Conservation (phyloP, 495 filamentous ascomycete genomes). For the Paragyromitra xinjiangensis region DNA sequence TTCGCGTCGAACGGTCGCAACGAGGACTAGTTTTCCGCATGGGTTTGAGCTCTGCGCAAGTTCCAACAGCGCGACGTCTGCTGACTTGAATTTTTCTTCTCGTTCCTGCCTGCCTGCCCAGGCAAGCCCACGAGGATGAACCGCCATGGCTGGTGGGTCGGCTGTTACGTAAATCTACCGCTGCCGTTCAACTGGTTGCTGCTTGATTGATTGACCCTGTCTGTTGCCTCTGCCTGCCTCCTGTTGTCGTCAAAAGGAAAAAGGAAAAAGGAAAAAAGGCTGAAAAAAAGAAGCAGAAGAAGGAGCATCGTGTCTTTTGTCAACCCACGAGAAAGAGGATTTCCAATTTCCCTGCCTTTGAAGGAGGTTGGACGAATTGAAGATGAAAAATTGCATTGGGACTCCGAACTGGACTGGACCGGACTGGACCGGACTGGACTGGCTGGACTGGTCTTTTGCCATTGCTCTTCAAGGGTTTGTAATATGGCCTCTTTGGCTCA, state of each 20-base stretch:
- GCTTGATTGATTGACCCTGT: conserved; percentile 16
- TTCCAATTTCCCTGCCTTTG: conserved; percentile 43
- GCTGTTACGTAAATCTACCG: conserved; percentile 53
- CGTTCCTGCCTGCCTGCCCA: conserved; percentile 49
- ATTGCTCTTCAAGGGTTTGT: conserved; percentile 27
- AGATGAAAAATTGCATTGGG: conserved; percentile 36
- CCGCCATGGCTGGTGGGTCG: conserved; percentile 32
- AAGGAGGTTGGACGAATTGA: conserved; percentile 38
- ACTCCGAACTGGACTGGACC: conserved; percentile 32
- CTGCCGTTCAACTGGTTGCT: conserved; percentile 25
- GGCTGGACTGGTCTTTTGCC: conserved; percentile 6
- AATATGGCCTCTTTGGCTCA: conserved; percentile 45
- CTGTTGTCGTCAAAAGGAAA: conserved; percentile 1
- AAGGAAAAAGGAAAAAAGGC: not conserved
- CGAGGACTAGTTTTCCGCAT: conserved; percentile 35
- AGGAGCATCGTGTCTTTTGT: conserved; percentile 44
- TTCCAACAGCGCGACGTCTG: conserved; percentile 38
- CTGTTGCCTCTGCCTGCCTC: not conserved
- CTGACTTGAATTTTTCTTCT: conserved; percentile 49
- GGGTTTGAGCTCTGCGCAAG: conserved; percentile 16
- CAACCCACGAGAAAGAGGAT: conserved; percentile 38
- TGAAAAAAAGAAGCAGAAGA: conserved; percentile 16
- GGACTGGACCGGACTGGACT: not conserved
- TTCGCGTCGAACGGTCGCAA: conserved; percentile 44
- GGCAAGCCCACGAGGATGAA: conserved; percentile 45